A percentile compares a stretch with the other conserved stretches of the same genome.
Evolutionary conservation across 495 filamentous ascomycete species (phyloP).

Genomic region (Thermochaetoides thermophila): DNA sequence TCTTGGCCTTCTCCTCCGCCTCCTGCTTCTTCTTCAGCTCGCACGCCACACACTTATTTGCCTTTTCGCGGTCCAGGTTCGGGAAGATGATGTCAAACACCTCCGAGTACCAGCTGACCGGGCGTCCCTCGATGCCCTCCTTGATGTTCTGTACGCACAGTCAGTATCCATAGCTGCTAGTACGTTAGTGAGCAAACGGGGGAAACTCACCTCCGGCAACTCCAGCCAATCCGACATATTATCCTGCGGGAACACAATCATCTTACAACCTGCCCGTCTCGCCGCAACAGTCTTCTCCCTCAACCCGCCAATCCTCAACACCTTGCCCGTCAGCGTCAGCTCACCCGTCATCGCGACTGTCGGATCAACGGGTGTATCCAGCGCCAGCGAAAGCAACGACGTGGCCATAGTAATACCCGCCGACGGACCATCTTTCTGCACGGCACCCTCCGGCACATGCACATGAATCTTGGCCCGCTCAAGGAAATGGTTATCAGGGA

Average conservation of each 20-base stretch:
- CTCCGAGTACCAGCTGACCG: conserved; percentile 86
- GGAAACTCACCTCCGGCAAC: conserved; percentile 69
- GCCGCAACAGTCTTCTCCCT: conserved; percentile 99
- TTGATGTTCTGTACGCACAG: conserved; percentile 70
- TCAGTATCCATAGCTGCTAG: not conserved
- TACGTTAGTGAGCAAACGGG: not conserved
- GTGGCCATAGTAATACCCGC: conserved; percentile 98
- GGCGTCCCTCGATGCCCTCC: conserved; percentile 75
- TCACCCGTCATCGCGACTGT: conserved; percentile 98
- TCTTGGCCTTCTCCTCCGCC: conserved; percentile 19
- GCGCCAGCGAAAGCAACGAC: conserved; percentile 66
- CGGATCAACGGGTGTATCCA: conserved; percentile 63
- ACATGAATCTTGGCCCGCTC: conserved; percentile 92
- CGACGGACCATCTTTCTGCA: conserved; percentile 90
- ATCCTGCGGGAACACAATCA: conserved; percentile 87
- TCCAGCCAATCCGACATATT: conserved; percentile 96
- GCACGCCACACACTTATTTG: conserved; percentile 52
- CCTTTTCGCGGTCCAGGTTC: conserved; percentile 55
- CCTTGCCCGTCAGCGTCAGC: conserved; percentile 93
- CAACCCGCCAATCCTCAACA: conserved; percentile 87
- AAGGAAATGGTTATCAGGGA: conserved; percentile 85
- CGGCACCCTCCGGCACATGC: conserved; percentile 94
- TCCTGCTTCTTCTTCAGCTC: conserved; percentile 40
- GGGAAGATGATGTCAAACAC: conserved; percentile 88
- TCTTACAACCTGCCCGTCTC: conserved; percentile 81